Evolutionary conservation across 2,329 filamentous ascomycete genomes (phyloP), one percentile per base, ranked within the genome.

Genomic region (Ophiostoma sp.): DNA sequence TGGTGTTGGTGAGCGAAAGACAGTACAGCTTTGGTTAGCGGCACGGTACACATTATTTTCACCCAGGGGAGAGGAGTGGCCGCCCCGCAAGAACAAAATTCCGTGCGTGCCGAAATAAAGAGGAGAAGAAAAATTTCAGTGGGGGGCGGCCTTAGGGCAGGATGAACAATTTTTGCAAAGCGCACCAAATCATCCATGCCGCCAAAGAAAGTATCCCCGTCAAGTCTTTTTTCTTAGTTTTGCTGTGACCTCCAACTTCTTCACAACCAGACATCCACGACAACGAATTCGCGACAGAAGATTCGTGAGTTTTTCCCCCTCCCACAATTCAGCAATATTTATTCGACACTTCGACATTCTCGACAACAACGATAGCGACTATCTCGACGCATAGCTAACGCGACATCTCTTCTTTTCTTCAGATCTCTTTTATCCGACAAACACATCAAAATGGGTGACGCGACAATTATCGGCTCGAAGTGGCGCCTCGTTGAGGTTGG

Each of bases 401-500:
- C 69, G 69, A 36, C 55, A 45, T 17, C 52, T 45, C 61, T 69
- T 45, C 36, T 52, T 48, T 19, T 36, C 42, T 73, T 28, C 68
- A 70, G 73, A 59, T 59, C n/a, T 48, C 57, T 73, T 70, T 70
- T 75, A 57, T 72, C 66, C n/a, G 15, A 48, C 52, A 59, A 63
- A 70, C 42, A 75, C 85, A 86, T 86, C 88, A 91, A 85, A 90
- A 94, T 94, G 92, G 91, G 91, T 87, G 91, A 93, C 88, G 91
- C 92, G 87, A 87, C 91, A 82, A 91, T 95, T 86, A 91, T 91
- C 87, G 87, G 90, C 85, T 92, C 92, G 83, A 89, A 91, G 85
- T 97, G 94, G 94, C 95, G 95, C 89, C 90, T 94, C 86, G 95
- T 99, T 85, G 95, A 99, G 92, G 93, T 98, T 86, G 96, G 96